These are phyloP conservation scores for Thecaphora frezii DNA, from an alignment of 1,284 basidiomycete species.

Conservation along the genomic window DNA sequence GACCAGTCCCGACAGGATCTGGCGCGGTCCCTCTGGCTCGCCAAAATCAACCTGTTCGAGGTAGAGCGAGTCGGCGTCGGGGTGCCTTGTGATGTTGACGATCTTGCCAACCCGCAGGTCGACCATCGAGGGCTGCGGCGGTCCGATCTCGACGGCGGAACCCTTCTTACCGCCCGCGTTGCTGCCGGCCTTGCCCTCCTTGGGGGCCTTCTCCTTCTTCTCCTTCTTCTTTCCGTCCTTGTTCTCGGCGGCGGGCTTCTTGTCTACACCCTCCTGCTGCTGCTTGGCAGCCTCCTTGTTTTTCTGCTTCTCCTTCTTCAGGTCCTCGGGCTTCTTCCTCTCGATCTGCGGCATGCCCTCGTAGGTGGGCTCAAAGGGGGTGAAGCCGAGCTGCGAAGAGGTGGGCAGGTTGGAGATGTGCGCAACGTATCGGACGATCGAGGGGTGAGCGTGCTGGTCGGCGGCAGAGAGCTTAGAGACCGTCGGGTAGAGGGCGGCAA, in stretches of 20 bases:
- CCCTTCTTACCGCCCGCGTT: constrained; percentile 41
- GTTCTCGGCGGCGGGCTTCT: constrained; percentile 14
- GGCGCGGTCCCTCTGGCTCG: constrained; percentile 55
- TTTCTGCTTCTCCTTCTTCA: constrained; percentile 47
- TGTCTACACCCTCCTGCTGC: constrained; percentile 14
- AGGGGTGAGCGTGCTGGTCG: constrained; percentile 52
- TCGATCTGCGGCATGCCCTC: constrained; percentile 54
- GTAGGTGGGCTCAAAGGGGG: constrained; percentile 49
- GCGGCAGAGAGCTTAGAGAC: constrained; percentile 45
- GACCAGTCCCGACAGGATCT: constrained; percentile 55
- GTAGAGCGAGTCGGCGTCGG: constrained; percentile 57
- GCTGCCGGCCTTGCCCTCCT: constrained; percentile 43
- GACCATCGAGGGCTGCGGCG: constrained; percentile 50
- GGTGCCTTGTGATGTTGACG: constrained; percentile 52
- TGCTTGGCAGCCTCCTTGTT: constrained; percentile 36
- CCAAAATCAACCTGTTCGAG: constrained; percentile 58
- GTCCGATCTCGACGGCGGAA: constrained; percentile 32
- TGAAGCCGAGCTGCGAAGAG: constrained; percentile 32
- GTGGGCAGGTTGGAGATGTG: constrained; percentile 51
- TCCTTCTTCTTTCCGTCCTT: constrained; percentile 35
- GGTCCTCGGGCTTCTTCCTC: constrained; percentile 41
- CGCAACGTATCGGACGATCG: constrained; percentile 54
- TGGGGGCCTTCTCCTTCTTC: constrained; percentile 49
- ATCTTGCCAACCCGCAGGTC: constrained; percentile 58
- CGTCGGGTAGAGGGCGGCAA: constrained; percentile 50